Conservation (phyloP, 768 basidiomycete genomes). For the Pleurotus ostreatus region DNA sequence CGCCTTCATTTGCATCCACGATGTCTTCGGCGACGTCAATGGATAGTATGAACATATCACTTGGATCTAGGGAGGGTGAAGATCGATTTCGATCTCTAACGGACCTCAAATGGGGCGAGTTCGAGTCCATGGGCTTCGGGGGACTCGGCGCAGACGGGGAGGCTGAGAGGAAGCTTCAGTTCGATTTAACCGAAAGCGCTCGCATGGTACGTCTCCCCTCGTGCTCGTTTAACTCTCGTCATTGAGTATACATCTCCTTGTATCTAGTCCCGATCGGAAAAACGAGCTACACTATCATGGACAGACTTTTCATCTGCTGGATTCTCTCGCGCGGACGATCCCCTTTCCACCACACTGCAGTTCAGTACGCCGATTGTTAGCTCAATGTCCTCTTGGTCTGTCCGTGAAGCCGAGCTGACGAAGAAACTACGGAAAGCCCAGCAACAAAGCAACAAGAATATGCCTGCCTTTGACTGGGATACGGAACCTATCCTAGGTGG, state of each 20-base stretch:
- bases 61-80: constrained; percentile 42
- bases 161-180: constrained; percentile 75
- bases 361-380: constrained; percentile 53
- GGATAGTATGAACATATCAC: constrained; percentile 13
- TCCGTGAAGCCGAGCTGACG: constrained; percentile 65
- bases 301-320: constrained; percentile 83
- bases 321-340: constrained; percentile 75
- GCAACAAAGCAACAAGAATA: constrained; percentile 35
- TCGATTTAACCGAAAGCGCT: constrained; percentile 90
- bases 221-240: not conserved
- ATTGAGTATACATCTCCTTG: not conserved
- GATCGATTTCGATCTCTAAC: constrained; percentile 78
- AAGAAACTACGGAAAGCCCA: constrained; percentile 84
- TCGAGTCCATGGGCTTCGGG: constrained; percentile 81
- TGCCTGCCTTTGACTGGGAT: constrained; percentile 91
- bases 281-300: constrained; percentile 86
- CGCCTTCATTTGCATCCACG: constrained; percentile 2
- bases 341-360: constrained; percentile 76
- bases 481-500: constrained; percentile 75
- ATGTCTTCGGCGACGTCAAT: constrained; percentile 38
- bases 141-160: constrained; percentile 27
- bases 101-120: constrained; percentile 89
- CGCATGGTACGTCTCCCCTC: constrained; percentile 40
- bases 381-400: constrained; percentile 68
- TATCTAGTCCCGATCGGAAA: constrained; percentile 55